Conservation (phyloP, 2,329 filamentous ascomycete species). For the Epichloe gansuensis region DNA sequence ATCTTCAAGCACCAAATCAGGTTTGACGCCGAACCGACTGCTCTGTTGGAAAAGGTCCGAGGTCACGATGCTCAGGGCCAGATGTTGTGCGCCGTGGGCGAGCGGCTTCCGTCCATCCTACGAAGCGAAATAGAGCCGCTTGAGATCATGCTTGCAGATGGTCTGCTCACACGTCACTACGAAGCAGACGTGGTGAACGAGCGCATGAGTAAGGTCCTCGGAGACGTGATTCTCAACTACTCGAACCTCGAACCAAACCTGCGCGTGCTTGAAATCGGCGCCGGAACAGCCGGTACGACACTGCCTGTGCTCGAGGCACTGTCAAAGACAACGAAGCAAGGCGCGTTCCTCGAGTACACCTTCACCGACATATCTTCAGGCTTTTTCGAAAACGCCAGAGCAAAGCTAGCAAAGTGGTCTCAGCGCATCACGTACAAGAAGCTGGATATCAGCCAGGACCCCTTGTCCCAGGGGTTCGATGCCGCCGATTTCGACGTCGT, state of each 20-base stretch:
- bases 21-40: constrained; percentile 5
- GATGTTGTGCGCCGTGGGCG: constrained; percentile 14
- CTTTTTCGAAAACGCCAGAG: constrained; percentile 26
- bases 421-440: constrained; percentile 13
- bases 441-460: constrained; percentile 16
- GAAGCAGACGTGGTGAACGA: constrained; percentile 3
- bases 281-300: constrained; percentile 32
- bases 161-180: constrained; percentile 12
- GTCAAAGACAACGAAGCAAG: constrained; percentile 12
- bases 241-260: constrained; percentile 27
- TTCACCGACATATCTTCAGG: constrained; percentile 32
- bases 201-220: not conserved
- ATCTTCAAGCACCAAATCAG: constrained; percentile 1
- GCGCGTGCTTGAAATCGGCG: constrained; percentile 29
- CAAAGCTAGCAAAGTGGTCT: constrained; percentile 14
- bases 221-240: not conserved
- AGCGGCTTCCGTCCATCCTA: constrained; percentile 13
- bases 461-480: constrained; percentile 20
- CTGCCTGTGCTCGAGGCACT: constrained; percentile 18
- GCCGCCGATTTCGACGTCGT: constrained; percentile 24
- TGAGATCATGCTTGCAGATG: constrained; percentile 17
- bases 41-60: not conserved
- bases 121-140: constrained; percentile 13
- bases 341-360: constrained; percentile 24
- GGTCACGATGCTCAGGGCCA: constrained; percentile 10